These are phyloP conservation scores for Westerdykella sp. DNA, from an alignment of 2,329 filamentous ascomycete species.

Conservation along the genomic window DNA sequence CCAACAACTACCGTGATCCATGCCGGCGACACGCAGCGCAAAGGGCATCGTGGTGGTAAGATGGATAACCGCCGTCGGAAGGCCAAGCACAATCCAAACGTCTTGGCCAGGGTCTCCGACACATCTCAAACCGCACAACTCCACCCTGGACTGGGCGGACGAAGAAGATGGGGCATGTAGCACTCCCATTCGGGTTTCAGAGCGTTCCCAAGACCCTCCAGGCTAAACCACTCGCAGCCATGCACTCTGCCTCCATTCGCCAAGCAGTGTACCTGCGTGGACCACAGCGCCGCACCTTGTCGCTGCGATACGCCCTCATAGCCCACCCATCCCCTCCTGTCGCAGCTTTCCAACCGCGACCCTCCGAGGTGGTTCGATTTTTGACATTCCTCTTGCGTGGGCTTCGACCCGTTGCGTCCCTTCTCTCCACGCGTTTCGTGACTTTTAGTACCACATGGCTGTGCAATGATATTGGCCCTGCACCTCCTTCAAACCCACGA, in stretches of 20 bases:
- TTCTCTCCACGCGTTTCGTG: slow-evolving; percentile 24
- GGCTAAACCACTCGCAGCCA: slow-evolving; percentile 12
- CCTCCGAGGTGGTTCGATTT: slow-evolving; percentile 31
- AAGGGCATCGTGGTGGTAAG: no score
- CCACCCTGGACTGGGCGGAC: slow-evolving; percentile 3
- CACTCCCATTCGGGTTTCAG: slow-evolving; percentile 24
- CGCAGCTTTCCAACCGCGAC: slow-evolving; percentile 22
- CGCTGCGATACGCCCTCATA: slow-evolving; percentile 25
- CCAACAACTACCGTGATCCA: no score
- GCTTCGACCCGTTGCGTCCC: slow-evolving; percentile 8
- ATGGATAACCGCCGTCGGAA: neutral
- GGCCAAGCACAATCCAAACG: slow-evolving; percentile 20
- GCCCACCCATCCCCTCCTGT: slow-evolving; percentile 23
- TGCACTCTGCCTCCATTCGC: slow-evolving; percentile 20
- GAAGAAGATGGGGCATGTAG: neutral
- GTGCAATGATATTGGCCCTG: slow-evolving; percentile 23
- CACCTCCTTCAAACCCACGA: slow-evolving; percentile 9
- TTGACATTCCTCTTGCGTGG: slow-evolving; percentile 26
- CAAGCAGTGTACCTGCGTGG: slow-evolving; percentile 7
- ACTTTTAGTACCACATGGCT: slow-evolving; percentile 19
- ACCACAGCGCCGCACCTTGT: slow-evolving; percentile 21
- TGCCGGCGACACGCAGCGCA: no score
- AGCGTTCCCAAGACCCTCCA: slow-evolving; percentile 6
- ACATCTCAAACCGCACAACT: slow-evolving; percentile 23
- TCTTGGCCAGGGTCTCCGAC: slow-evolving; percentile 18